These are phyloP conservation scores for Yamadazyma atlantica DNA, from an alignment of 1,139 yeast genomes.

Conservation along the genomic window DNA sequence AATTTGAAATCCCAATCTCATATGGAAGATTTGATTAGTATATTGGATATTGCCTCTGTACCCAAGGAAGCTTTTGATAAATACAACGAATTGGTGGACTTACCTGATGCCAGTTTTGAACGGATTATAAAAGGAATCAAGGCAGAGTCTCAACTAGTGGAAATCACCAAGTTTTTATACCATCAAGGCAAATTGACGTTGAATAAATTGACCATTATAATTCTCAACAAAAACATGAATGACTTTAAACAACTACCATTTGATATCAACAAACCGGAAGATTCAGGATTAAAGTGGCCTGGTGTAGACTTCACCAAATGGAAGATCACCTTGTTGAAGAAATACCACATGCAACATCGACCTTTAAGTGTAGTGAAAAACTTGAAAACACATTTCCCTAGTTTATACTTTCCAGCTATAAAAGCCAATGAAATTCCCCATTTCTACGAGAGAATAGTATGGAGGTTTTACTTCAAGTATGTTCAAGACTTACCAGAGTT, in stretches of 20 bases:
- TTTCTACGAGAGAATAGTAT: constrained; percentile 42
- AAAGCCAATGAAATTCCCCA: constrained; percentile 25
- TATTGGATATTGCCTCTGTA: constrained; percentile 18
- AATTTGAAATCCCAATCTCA: constrained; percentile 2
- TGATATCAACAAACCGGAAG: constrained; percentile 13
- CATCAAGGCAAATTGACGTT: constrained; percentile 27
- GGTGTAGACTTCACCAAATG: constrained; percentile 20
- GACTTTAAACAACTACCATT: constrained; percentile 26
- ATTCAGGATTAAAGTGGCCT: constrained; percentile 11
- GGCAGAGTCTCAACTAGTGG: constrained; percentile 28
- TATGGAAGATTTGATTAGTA: constrained; percentile 19
- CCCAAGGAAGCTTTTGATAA: constrained; percentile 14
- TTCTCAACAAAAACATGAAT: constrained; percentile 28
- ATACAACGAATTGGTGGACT: constrained; percentile 16
- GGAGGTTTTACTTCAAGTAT: constrained; percentile 44
- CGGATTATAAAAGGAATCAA: constrained; percentile 20
- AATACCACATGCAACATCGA: constrained; percentile 31
- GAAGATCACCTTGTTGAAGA: constrained; percentile 34
- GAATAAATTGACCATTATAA: constrained; percentile 25
- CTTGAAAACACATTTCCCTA: constrained; percentile 27
- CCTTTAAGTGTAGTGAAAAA: constrained; percentile 34
- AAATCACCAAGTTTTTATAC: constrained; percentile 26
- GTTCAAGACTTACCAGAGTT: constrained; percentile 7
- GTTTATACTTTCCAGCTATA: constrained; percentile 28
- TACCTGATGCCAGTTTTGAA: constrained; percentile 17